Evolutionary conservation across 805 yeast genomes (phyloP).

Genomic region (Alloascoidea africana): DNA sequence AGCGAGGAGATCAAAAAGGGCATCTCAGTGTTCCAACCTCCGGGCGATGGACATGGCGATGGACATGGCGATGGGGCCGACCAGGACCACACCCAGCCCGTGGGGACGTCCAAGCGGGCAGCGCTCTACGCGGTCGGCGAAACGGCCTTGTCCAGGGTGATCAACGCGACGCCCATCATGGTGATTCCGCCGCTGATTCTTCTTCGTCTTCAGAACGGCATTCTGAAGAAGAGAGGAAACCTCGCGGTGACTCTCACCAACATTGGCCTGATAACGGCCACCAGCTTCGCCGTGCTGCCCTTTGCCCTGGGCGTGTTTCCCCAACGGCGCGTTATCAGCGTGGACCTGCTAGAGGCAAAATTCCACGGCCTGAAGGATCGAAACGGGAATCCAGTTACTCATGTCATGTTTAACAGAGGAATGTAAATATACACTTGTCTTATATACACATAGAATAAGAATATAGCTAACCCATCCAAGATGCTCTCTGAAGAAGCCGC

Average conservation of each 20-base stretch:
- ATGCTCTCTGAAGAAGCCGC: no score
- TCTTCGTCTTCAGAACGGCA: conserved; percentile 52
- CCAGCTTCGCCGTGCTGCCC: conserved; percentile 81
- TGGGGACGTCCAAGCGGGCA: conserved; percentile 70
- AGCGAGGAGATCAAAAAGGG: conserved; percentile 85
- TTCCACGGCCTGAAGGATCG: conserved; percentile 46
- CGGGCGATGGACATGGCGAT: conserved; percentile 49
- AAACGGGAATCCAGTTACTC: conserved; percentile 38
- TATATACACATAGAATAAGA: no score
- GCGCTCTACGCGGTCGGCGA: conserved; percentile 92
- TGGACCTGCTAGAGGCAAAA: conserved; percentile 44
- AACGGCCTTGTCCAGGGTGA: conserved; percentile 88
- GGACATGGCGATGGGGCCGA: no score
- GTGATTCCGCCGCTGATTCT: conserved; percentile 84
- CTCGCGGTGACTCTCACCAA: conserved; percentile 57
- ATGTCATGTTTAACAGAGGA: conserved; percentile 86
- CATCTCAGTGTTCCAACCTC: conserved; percentile 52
- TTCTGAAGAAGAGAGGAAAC: conserved; percentile 53
- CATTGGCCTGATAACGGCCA: conserved; percentile 70
- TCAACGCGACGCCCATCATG: conserved; percentile 96
- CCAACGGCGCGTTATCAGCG: conserved; percentile 55
- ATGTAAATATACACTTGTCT: conserved; percentile 48
- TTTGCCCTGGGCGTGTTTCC: conserved; percentile 95
- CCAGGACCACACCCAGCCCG: conserved; percentile 17
- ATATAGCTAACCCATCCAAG: no score